Percentiles rank a stretch among this genome's conserved stretches.
Conservation (phyloP, 2,329 filamentous ascomycete genomes). For the Boeremia exigua region DNA sequence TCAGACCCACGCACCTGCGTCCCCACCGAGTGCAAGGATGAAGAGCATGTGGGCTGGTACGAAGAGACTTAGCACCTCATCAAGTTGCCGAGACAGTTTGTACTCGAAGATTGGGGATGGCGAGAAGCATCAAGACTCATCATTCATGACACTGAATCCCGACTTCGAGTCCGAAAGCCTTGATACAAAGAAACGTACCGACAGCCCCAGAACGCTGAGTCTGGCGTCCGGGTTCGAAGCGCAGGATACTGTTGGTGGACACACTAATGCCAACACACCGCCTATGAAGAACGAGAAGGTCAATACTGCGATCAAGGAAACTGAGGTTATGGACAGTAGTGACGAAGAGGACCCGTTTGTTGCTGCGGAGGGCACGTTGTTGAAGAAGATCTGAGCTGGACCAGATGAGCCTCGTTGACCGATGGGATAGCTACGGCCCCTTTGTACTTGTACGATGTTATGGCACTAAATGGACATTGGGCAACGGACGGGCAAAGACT, state of each 20-base stretch:
- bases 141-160: slow-evolving; percentile 24
- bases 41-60: slow-evolving; percentile 34
- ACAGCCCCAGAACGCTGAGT: slow-evolving; percentile 14
- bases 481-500: background rate
- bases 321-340: slow-evolving; percentile 4
- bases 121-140: slow-evolving; percentile 10
- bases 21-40: slow-evolving; percentile 30
- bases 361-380: slow-evolving; percentile 4
- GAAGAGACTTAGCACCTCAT: slow-evolving; percentile 19
- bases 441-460: slow-evolving; percentile 17
- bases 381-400: slow-evolving; percentile 7
- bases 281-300: slow-evolving; percentile 6
- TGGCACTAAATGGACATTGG: background rate
- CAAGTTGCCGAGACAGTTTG: slow-evolving; percentile 19
- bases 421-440: background rate
- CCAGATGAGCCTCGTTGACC: background rate
- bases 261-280: background rate
- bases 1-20: slow-evolving; percentile 24
- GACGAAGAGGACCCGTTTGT: slow-evolving; percentile 13
- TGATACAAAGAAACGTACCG: background rate
- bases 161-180: slow-evolving; percentile 22
- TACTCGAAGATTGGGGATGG: slow-evolving; percentile 22
- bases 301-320: slow-evolving; percentile 1
- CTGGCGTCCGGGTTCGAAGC: slow-evolving; percentile 26
- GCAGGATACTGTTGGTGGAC: slow-evolving; percentile 26